A percentile compares a stretch with the other conserved stretches of the same genome.
Evolutionary conservation across 495 filamentous ascomycete genomes (phyloP).

Genomic region (Hypoxylon subgilvum): DNA sequence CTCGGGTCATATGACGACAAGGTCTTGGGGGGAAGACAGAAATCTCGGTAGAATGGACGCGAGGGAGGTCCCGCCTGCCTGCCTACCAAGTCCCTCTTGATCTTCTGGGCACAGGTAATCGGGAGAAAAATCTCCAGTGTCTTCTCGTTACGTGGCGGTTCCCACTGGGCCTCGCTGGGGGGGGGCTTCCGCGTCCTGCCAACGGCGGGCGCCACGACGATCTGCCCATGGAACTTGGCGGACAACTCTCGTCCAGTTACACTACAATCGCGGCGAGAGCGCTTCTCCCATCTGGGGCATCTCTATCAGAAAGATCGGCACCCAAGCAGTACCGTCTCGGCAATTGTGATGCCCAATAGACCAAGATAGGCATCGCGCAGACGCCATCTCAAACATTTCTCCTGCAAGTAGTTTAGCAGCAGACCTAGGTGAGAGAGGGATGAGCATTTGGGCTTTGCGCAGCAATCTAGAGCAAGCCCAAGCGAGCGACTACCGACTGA

Average conservation of each 20-base stretch:
- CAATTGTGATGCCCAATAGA: slow-evolving; percentile 17
- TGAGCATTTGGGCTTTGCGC: too few species aligned
- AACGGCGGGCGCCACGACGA: slow-evolving; percentile 24
- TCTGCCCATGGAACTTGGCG: slow-evolving; percentile 13
- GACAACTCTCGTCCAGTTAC: neutral
- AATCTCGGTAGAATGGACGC: slow-evolving; percentile 33
- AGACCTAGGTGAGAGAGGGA: slow-evolving; percentile 24
- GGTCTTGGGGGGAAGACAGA: neutral
- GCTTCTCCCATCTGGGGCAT: neutral
- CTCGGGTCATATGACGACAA: slow-evolving; percentile 22
- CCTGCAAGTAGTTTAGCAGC: slow-evolving; percentile 9
- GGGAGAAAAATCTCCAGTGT: slow-evolving; percentile 3
- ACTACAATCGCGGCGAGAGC: slow-evolving; percentile 9
- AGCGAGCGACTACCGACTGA: too few species aligned
- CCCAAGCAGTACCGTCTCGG: slow-evolving; percentile 21
- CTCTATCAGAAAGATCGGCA: slow-evolving; percentile 28
- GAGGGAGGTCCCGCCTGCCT: slow-evolving; percentile 23
- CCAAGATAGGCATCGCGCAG: slow-evolving; percentile 11
- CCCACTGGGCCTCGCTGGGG: slow-evolving; percentile 7
- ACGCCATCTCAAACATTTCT: slow-evolving; percentile 5
- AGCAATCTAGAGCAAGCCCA: too few species aligned
- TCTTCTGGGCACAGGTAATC: slow-evolving; percentile 18
- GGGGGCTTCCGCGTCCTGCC: slow-evolving; percentile 17
- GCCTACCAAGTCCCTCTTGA: neutral
- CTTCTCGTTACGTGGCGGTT: slow-evolving; percentile 13